Conservation (phyloP, 495 filamentous ascomycete genomes). For the Neurospora sp. region DNA sequence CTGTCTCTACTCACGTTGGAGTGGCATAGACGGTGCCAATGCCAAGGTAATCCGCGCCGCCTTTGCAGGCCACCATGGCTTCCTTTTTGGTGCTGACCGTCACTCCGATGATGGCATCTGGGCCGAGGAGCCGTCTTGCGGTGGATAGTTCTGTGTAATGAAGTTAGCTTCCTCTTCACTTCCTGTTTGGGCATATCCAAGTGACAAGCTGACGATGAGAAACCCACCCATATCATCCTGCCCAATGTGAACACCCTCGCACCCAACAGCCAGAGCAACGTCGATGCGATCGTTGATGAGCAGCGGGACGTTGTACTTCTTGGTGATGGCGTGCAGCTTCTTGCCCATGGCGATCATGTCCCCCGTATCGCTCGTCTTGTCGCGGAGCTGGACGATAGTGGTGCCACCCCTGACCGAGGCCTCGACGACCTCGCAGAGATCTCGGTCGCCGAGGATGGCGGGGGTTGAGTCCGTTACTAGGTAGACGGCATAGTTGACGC, state of each 20-base stretch:
- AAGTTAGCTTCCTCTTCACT: too few species aligned
- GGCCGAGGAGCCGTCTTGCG: constrained; percentile 63
- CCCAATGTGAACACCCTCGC: constrained; percentile 87
- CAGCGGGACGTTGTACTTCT: constrained; percentile 60
- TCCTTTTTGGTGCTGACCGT: constrained; percentile 60
- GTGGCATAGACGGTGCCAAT: constrained; percentile 84
- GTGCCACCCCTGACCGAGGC: constrained; percentile 71
- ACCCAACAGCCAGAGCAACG: constrained; percentile 74
- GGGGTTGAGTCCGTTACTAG: constrained; percentile 87
- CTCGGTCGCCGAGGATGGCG: constrained; percentile 58
- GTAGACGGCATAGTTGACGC: constrained; percentile 56
- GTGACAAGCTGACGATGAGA: background rate
- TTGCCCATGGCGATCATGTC: constrained; percentile 60
- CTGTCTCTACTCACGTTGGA: constrained; percentile 46
- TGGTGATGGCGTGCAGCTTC: constrained; percentile 59
- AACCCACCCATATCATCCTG: constrained; percentile 82
- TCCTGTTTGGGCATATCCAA: too few species aligned
- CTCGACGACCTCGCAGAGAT: constrained; percentile 67
- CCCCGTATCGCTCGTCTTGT: constrained; percentile 74
- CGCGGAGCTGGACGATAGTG: constrained; percentile 80
- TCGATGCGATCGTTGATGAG: constrained; percentile 95
- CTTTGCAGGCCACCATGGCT: constrained; percentile 52
- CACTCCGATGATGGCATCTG: constrained; percentile 56
- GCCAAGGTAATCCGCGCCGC: constrained; percentile 79
- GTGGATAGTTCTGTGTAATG: constrained; percentile 41